Base-by-base conservation (phyloP, 257 asterid species). In the Lycium ferocissimum region DNA sequence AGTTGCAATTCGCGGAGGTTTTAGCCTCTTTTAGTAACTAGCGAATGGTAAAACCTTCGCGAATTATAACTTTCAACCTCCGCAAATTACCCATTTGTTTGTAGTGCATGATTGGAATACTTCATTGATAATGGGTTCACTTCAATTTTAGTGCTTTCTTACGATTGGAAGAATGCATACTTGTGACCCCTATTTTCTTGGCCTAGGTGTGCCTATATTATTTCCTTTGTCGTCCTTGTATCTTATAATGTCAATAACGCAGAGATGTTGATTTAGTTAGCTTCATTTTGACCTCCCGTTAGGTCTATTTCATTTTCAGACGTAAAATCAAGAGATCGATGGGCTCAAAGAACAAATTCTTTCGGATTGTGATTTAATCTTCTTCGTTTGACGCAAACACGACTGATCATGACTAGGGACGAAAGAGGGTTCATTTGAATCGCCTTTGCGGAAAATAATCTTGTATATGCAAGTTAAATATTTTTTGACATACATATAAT, bases 101-200 rank as follows among this genome's bases (percentile, higher is more conserved):
- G n/a, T n/a, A n/a, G n/a, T 70, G 79, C 38, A n/a, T 70, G 79
- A 70, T 9, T 4, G 15, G 14, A 53, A 70, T 33, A 40, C 4
- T 38, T 40, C 79, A 70, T 70, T 70, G 56, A 70, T 40, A 70
- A 70, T 70, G 79, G 79, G 56, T 54, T 40, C 79, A 9, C 8
- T 40, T 40, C 56, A 40, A 15, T 69, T 14, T 70, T 11, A 70
- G 79, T 70, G 79, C 54, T 40, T 17, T 40, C 35, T 70, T 70
- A 45, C 79, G 15, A 70, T 70, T 70, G 79, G 79, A 70, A 70
- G 79, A 70, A 70, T 20, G 79, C 79, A 70, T 8, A 2, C 56
- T 40, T 70, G 79, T 70, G 79, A 70, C 38, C 56, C 79, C 79
- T 54, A 70, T 40, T 33, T 40, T 40, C 45, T 18, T 70, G 54